phyloP scores from a whole-genome alignment of 768 basidiomycete genomes.

The Phylloporus rhodoxanthus region DNA sequence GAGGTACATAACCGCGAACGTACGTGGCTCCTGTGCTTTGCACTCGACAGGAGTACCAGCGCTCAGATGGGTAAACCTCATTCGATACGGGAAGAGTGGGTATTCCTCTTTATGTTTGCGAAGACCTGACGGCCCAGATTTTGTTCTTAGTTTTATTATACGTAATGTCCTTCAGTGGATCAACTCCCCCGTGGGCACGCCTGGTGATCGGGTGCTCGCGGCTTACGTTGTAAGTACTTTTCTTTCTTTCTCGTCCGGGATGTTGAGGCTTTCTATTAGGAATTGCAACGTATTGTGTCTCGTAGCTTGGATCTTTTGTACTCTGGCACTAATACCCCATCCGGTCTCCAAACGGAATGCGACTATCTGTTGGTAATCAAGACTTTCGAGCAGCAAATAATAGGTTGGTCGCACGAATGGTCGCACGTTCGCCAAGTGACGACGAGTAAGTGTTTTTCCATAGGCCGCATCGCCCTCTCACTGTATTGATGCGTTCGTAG shows the following conservation, averaged over 20 bases:
- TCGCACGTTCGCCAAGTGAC: constrained; percentile 15
- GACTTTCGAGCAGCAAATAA: constrained; percentile 75
- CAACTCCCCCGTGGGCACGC: constrained; percentile 53
- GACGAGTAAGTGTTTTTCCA: constrained; percentile 14
- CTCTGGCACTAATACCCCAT: constrained; percentile 69
- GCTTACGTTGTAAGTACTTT: constrained; percentile 61
- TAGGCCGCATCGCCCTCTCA: neutral
- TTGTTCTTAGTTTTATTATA: constrained; percentile 65
- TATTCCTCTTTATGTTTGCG: constrained; percentile 10
- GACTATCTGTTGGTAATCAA: constrained; percentile 84
- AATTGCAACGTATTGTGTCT: constrained; percentile 84
- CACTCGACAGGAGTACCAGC: constrained; percentile 82
- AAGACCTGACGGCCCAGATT: neutral
- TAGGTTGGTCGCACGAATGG: constrained; percentile 56
- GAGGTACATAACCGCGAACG: constrained; percentile 94
- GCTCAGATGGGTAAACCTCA: constrained; percentile 98
- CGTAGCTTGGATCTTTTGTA: constrained; percentile 88
- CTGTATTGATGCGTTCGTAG: constrained; percentile 11
- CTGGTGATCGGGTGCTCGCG: constrained; percentile 63
- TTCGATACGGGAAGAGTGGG: constrained; percentile 89
- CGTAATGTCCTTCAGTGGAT: constrained; percentile 77
- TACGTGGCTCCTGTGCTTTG: constrained; percentile 87
- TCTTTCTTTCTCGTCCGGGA: neutral
- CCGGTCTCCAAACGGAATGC: constrained; percentile 76
- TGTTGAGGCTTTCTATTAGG: constrained; percentile 36